phyloP scores from a whole-genome alignment of 1,139 yeast species.

The Starmera stellimalicola region DNA sequence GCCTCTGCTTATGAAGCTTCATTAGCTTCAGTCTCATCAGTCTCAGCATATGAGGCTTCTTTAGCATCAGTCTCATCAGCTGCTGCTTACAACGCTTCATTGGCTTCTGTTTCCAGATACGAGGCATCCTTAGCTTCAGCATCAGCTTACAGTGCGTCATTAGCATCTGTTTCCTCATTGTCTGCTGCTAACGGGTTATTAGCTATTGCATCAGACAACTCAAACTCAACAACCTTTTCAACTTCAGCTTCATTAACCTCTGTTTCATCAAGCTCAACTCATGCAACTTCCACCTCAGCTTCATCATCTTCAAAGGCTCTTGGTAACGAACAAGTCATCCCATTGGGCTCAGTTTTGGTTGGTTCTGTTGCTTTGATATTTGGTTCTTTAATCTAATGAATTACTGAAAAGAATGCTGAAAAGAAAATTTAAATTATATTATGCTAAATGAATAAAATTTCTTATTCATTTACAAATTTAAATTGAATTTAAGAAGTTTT shows the following conservation, averaged over 20 bases:
- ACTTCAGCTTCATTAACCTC: conserved; percentile 16
- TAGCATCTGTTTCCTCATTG: conserved; percentile 18
- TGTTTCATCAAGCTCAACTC: conserved; percentile 8
- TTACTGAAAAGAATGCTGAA: conserved; percentile 1
- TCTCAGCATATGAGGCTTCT: conserved; percentile 12
- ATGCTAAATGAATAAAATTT: neutral
- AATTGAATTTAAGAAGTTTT: neutral
- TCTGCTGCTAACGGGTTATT: conserved; percentile 34
- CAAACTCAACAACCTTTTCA: conserved; percentile 19
- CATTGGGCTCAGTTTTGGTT: conserved; percentile 30
- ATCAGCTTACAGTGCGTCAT: conserved; percentile 7
- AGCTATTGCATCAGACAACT: conserved; percentile 34
- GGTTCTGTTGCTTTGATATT: conserved; percentile 43
- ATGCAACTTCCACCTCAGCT: conserved; percentile 16
- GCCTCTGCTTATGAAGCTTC: conserved; percentile 8
- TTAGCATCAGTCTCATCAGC: conserved; percentile 16
- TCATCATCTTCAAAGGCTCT: conserved; percentile 28
- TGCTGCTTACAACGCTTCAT: conserved; percentile 2
- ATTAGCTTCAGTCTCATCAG: conserved; percentile 5
- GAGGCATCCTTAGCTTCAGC: conserved; percentile 7
- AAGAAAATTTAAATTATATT: neutral
- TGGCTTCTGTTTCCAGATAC: conserved; percentile 1
- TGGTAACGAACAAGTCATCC: conserved; percentile 17
- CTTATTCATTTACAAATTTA: neutral
- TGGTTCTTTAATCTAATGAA: conserved; percentile 41